phyloP scores from a whole-genome alignment of 345 rosid genomes.

The Luvunga scandens region DNA sequence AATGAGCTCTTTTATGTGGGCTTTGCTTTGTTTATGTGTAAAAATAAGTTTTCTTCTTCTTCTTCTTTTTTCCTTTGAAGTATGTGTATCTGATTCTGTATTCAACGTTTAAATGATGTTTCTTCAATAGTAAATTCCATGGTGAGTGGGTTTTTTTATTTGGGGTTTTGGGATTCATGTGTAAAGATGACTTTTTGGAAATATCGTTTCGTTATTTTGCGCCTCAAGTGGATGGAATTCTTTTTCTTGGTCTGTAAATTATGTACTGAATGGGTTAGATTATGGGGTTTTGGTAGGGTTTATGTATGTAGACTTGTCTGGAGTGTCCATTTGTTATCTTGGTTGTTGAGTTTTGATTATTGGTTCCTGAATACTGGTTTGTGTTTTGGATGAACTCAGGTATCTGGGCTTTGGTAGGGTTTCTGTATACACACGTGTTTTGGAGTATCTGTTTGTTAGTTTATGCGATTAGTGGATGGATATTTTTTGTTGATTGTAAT shows the following conservation, averaged over 20 bases:
- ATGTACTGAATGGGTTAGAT: neutral
- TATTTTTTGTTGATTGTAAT: neutral
- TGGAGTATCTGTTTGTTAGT: neutral
- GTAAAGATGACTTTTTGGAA: neutral
- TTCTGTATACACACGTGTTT: neutral
- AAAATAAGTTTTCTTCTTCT: neutral
- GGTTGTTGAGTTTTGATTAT: neutral
- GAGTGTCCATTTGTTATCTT: neutral
- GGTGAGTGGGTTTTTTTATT: neutral
- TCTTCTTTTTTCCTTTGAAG: neutral
- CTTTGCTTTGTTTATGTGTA: conserved; percentile 10
- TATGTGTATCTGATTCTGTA: neutral
- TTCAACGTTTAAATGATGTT: neutral
- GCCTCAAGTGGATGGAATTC: neutral
- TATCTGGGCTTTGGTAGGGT: no score
- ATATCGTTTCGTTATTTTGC: neutral
- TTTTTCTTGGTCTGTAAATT: neutral
- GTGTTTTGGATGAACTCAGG: neutral
- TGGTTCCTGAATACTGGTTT: neutral
- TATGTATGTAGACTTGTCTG: neutral
- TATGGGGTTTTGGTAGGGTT: neutral
- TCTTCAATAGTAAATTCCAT: neutral
- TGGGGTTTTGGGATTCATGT: neutral
- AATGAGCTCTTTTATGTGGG: neutral
- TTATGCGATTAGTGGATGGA: neutral